Conservation (phyloP, 2,329 filamentous ascomycete species). For the Pseudogymnoascus sp. region DNA sequence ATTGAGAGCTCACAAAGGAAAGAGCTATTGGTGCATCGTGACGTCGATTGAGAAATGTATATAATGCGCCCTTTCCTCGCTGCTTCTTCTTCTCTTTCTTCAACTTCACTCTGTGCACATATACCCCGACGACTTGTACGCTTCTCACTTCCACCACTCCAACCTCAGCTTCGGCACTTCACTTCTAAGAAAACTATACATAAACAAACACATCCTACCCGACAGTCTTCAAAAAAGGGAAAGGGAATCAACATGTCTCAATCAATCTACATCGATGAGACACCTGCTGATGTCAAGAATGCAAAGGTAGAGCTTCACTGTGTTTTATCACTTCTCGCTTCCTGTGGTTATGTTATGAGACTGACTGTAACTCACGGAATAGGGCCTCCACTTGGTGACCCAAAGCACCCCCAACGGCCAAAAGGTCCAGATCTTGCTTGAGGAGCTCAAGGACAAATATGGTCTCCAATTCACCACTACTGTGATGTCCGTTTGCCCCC, state of each 20-base stretch:
- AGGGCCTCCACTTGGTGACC: constrained; percentile 46
- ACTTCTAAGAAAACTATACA: not conserved
- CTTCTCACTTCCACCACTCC: not conserved
- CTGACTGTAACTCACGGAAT: not conserved
- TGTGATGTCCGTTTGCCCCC: constrained; percentile 28
- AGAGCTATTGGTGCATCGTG: not conserved
- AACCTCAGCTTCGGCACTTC: not conserved
- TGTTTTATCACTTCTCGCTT: not conserved
- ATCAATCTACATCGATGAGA: constrained; percentile 38
- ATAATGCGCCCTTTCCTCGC: not conserved
- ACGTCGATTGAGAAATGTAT: constrained; percentile 1
- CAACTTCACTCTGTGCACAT: not conserved
- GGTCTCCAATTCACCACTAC: constrained; percentile 42
- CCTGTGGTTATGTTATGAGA: not conserved
- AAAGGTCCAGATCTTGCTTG: constrained; percentile 48
- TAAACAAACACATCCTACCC: not conserved
- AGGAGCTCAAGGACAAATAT: constrained; percentile 46
- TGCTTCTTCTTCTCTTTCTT: not conserved
- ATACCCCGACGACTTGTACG: not conserved
- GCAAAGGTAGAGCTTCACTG: constrained; percentile 30
- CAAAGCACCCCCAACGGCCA: constrained; percentile 45
- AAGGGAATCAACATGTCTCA: constrained; percentile 29
- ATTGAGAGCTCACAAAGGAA: not conserved
- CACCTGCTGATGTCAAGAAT: constrained; percentile 39
- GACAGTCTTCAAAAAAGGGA: not conserved